phyloP scores from a whole-genome alignment of 352 stramenopile genomes.

The Pythium brassicae region DNA sequence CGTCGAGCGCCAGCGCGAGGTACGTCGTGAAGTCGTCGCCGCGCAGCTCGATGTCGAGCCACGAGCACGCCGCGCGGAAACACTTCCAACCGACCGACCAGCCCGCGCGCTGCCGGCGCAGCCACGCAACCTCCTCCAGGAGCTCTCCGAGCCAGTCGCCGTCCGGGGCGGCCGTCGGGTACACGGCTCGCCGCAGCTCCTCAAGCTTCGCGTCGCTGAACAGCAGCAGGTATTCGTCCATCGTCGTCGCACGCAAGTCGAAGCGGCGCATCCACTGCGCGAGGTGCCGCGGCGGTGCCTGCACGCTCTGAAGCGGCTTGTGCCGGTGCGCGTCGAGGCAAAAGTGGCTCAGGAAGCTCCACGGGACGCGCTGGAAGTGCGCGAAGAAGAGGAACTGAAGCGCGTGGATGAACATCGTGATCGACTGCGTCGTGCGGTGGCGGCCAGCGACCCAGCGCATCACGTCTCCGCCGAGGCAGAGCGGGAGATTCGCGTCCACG shows the following conservation, averaged over 20 bases:
- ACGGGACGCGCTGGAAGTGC: slow-evolving; percentile 50
- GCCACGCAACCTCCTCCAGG: slow-evolving; percentile 24
- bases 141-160: slow-evolving; percentile 27
- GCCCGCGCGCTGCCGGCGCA: slow-evolving; percentile 19
- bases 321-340: slow-evolving; percentile 18
- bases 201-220: slow-evolving; percentile 33
- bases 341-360: slow-evolving; percentile 63
- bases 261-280: slow-evolving; percentile 17
- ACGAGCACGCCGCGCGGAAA: slow-evolving; percentile 52
- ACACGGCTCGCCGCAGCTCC: slow-evolving; percentile 7
- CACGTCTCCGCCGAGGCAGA: slow-evolving; percentile 44
- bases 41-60: slow-evolving; percentile 40
- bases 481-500: slow-evolving; percentile 53
- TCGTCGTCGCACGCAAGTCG: slow-evolving; percentile 5
- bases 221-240: slow-evolving; percentile 23
- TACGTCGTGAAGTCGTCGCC: slow-evolving; percentile 26
- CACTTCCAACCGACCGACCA: slow-evolving; percentile 69
- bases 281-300: slow-evolving; percentile 12
- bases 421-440: slow-evolving; percentile 59
- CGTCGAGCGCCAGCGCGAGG: slow-evolving; percentile 60
- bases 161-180: neutral
- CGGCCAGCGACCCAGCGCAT: slow-evolving; percentile 41
- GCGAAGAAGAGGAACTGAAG: slow-evolving; percentile 58
- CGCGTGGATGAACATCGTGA: slow-evolving; percentile 53
- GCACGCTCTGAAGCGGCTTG: slow-evolving; percentile 19